These are phyloP conservation scores for Colletotrichum plurivorum DNA, from an alignment of 2,329 filamentous ascomycete genomes.

Conservation along the genomic window DNA sequence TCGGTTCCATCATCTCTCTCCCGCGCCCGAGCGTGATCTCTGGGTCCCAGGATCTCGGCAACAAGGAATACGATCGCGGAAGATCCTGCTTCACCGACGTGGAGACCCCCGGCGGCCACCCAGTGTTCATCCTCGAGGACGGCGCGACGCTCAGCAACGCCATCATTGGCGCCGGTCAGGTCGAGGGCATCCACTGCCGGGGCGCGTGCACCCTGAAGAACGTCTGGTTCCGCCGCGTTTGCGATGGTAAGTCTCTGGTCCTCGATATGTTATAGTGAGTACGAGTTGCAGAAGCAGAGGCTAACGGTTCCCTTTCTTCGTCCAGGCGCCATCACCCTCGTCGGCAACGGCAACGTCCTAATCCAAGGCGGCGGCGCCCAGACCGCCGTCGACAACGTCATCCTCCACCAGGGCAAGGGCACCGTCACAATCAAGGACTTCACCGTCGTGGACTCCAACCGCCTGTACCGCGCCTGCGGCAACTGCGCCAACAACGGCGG, in stretches of 20 bases:
- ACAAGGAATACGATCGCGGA: constrained; percentile 40
- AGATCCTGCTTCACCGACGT: constrained; percentile 36
- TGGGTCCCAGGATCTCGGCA: constrained; percentile 38
- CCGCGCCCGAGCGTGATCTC: constrained; percentile 35
- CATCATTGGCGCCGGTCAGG: constrained; percentile 64
- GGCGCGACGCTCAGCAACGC: constrained; percentile 66
- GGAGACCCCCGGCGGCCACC: constrained; percentile 47
- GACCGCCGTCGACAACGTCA: constrained; percentile 48
- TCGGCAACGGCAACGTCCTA: constrained; percentile 20
- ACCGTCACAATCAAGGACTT: constrained; percentile 49
- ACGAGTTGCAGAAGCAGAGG: no score
- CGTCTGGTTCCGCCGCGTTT: constrained; percentile 55
- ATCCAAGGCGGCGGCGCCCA: constrained; percentile 51
- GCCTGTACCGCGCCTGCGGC: constrained; percentile 59
- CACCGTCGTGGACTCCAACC: constrained; percentile 55
- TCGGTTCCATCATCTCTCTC: constrained; percentile 39
- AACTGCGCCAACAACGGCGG: constrained; percentile 52
- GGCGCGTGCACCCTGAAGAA: constrained; percentile 57
- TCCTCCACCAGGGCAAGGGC: constrained; percentile 50
- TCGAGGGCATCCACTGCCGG: constrained; percentile 65
- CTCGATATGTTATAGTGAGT: background rate
- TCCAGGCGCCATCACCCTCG: constrained; percentile 14
- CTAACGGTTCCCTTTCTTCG: background rate
- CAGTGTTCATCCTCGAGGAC: constrained; percentile 65
- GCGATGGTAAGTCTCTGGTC: constrained; percentile 46